These are phyloP conservation scores for Lolium rigidum DNA, from an alignment of 176 grass and related monocot genomes.

Conservation along the genomic window DNA sequence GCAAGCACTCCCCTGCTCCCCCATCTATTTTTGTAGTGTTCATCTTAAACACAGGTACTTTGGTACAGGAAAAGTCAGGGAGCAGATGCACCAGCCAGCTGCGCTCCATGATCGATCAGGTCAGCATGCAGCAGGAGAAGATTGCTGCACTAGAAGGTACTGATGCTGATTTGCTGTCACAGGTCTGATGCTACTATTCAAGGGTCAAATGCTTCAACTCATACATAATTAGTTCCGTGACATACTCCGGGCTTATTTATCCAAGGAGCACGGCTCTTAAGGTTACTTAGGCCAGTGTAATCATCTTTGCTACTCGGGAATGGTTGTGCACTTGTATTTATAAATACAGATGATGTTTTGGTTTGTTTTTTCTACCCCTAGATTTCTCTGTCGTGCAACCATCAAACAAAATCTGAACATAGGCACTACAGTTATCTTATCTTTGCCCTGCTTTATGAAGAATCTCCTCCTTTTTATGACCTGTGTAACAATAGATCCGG, in stretches of 20 bases:
- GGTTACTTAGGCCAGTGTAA: neutral
- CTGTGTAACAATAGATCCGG: neutral
- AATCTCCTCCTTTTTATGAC: neutral
- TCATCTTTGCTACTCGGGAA: neutral
- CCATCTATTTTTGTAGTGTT: neutral
- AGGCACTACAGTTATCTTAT: neutral
- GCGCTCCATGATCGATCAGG: constrained; percentile 82
- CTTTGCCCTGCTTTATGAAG: neutral
- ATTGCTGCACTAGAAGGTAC: constrained; percentile 90
- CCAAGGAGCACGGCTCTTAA: neutral
- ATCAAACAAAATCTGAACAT: neutral
- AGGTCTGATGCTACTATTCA: neutral
- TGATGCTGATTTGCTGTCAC: neutral
- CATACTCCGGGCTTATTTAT: neutral
- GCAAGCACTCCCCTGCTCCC: constrained; percentile 34
- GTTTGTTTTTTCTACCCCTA: neutral
- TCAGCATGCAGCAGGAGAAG: constrained; percentile 87
- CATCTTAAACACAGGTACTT: constrained; percentile 21
- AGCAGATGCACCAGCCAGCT: constrained; percentile 77
- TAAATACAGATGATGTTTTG: constrained; percentile 5
- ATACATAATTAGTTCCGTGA: neutral
- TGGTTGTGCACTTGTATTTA: neutral
- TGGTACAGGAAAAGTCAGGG: constrained; percentile 72
- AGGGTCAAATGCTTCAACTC: neutral
- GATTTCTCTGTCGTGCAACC: neutral